Base-by-base conservation (phyloP, 495 filamentous ascomycete genomes). In the Choiromyces venosus region DNA sequence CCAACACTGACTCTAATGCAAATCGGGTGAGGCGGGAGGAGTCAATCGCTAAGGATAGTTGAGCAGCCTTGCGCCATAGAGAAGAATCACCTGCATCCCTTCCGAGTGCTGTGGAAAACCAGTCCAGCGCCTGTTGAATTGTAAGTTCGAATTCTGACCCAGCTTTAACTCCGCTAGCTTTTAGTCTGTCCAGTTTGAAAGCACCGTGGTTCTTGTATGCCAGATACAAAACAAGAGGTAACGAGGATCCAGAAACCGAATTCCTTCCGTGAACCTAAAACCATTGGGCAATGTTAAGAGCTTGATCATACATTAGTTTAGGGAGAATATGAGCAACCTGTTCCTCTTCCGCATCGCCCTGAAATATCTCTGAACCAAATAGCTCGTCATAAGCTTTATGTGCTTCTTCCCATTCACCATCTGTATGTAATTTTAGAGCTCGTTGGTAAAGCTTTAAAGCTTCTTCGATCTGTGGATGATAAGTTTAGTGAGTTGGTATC, bases 151-250 rank as follows among this genome's bases (percentile, higher is more conserved):
- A 70, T 44, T 81, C 71, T 1, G 42, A n/a, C 82, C 81, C 19
- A 86, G 80, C 7, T 16, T 52, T 14, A 37, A 71, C 66, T 19
- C 73, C 83, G 56, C 40, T 83, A 69, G 83, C 81, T 40, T 88
- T 89, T 29, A 97, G 85, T 68, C 87, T 85, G 77, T 99, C 95
- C 37, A 99, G 85, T 35, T 90, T 82, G 80, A 93, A 98, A 79
- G 97, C 90, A 68, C 93, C 96, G 83, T 94, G 89, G 81, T 97
- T 98, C 80, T 99, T 99, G 85, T 93, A 93, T 5, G 94, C 89
- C 9, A 99, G 87, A 76, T 96, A 97, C 29, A 97, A 86, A 12
- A 95, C 92, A 76, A 97, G 93, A 0, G 93, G 91, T 6, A 98
- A 83, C 46, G 90, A 81, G 33, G 79, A 81, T 16, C 75, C 75